These are phyloP conservation scores for Dendrocalamus latiflorus DNA, from an alignment of 202 grass and related monocot genomes.

Conservation along the genomic window DNA sequence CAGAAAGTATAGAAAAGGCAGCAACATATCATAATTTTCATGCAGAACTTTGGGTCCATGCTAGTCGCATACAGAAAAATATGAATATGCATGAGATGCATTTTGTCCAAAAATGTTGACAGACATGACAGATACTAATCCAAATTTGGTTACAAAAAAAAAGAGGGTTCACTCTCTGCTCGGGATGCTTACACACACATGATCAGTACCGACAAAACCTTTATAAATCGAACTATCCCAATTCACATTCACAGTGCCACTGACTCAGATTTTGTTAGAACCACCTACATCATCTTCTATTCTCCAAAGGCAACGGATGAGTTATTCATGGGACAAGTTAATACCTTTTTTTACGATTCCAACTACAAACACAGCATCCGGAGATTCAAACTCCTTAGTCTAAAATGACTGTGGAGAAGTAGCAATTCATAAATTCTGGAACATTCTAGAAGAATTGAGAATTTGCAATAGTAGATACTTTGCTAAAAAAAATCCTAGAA, in stretches of 20 bases:
- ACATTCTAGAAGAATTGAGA: background rate
- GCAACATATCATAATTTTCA: background rate
- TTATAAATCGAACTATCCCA: background rate
- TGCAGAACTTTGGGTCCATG: background rate
- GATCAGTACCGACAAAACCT: background rate
- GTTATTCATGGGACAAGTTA: background rate
- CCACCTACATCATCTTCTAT: background rate
- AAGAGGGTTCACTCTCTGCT: background rate
- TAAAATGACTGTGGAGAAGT: background rate
- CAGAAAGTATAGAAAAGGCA: background rate
- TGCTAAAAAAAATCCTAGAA: background rate
- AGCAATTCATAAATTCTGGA: background rate
- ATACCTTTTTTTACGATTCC: background rate
- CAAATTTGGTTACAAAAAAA: background rate
- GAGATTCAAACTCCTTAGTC: background rate
- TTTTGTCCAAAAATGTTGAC: background rate
- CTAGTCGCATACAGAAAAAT: background rate
- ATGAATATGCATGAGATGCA: background rate
- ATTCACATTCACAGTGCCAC: background rate
- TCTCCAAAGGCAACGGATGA: background rate
- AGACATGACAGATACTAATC: background rate
- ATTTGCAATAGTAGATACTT: background rate
- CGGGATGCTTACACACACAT: background rate
- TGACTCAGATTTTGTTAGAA: background rate
- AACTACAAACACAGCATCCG: background rate